Base-by-base conservation (phyloP, 768 basidiomycete species). In the Mrakia gelida region DNA sequence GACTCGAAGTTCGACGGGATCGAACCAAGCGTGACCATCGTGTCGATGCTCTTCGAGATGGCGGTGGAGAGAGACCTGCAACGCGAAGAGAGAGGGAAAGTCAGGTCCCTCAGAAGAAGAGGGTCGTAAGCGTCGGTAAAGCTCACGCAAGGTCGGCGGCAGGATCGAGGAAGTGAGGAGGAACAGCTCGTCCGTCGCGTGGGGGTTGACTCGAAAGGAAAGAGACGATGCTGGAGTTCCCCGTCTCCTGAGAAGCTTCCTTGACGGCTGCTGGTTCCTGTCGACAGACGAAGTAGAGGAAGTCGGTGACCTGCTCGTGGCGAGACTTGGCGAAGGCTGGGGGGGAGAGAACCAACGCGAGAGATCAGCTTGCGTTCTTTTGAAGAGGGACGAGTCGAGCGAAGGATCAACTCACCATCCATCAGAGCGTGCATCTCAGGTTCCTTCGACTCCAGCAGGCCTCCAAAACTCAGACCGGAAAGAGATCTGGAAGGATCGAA, bases 251-350 rank as follows among this genome's bases (percentile, higher is more conserved):
- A 0, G 28, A 65, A 28, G 63, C n/a, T n/a, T 65, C 63, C 75
- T 30, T 75, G 45, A 54, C 45, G 30, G 65, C 75, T 34, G 28
- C 28, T 26, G 43, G 23, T 23, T 67, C 75, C 18, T 52, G 43
- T 13, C 63, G 63, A 30, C 62, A 67, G 63, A 75, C 49, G 65
- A 49, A 65, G n/a, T 30, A 45, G 49, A 75, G 63, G 49, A 75
- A 75, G 75, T 75, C 75, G 65, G 52, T 49, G 26, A 75, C 75
- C 65, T 75, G 63, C 3, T 75, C 45, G 28, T 68, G 75, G 10
- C 75, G 75, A 21, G 45, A 43, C n/a, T 34, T 65, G 52, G 63
- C 75, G 34, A 75, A 75, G 21, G 18, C 54, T 73, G 54, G 56
- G 52, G 2, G 23, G 32, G 32, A 9, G 7, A 49, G 18, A 16